Evolutionary conservation across 2,329 filamentous ascomycete genomes (phyloP).

Genomic region (Xylaria sp.): DNA sequence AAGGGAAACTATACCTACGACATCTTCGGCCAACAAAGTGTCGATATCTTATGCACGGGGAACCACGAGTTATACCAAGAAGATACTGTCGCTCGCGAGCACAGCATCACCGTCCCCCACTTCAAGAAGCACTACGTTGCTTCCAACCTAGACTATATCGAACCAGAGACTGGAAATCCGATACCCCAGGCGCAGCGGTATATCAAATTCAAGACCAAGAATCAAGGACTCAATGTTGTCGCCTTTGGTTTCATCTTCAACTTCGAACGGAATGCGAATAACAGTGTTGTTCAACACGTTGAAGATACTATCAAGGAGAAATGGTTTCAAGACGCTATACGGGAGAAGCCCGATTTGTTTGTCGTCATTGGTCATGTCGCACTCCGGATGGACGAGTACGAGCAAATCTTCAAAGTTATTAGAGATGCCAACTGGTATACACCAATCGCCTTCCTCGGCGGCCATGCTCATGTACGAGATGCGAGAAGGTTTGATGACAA

Average conservation of each 20-base stretch:
- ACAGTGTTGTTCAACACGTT: conserved; percentile 82
- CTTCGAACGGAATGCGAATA: conserved; percentile 89
- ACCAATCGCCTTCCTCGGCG: conserved; percentile 90
- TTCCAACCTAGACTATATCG: conserved; percentile 89
- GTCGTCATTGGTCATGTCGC: conserved; percentile 86
- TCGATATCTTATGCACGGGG: conserved; percentile 85
- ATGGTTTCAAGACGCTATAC: conserved; percentile 88
- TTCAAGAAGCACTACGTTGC: conserved; percentile 83
- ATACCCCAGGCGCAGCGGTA: conserved; percentile 82
- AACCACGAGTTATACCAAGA: conserved; percentile 95
- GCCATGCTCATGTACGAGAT: conserved; percentile 88
- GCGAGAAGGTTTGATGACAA: conserved; percentile 79
- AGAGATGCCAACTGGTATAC: conserved; percentile 77
- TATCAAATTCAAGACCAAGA: conserved; percentile 89
- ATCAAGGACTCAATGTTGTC: conserved; percentile 80
- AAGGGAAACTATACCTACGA: conserved; percentile 90
- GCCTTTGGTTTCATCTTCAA: conserved; percentile 96
- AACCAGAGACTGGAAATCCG: conserved; percentile 71
- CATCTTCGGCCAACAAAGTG: conserved; percentile 79
- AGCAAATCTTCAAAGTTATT: conserved; percentile 78
- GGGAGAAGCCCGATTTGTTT: conserved; percentile 86
- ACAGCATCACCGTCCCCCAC: conserved; percentile 78
- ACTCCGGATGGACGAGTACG: conserved; percentile 79
- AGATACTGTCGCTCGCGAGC: conserved; percentile 79
- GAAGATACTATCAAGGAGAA: conserved; percentile 78